A percentile compares a stretch with the other conserved stretches of the same genome.
These are phyloP conservation scores for Pseudovirgaria hyperparasitica DNA, from an alignment of 2,329 filamentous ascomycete genomes.

Conservation along the genomic window DNA sequence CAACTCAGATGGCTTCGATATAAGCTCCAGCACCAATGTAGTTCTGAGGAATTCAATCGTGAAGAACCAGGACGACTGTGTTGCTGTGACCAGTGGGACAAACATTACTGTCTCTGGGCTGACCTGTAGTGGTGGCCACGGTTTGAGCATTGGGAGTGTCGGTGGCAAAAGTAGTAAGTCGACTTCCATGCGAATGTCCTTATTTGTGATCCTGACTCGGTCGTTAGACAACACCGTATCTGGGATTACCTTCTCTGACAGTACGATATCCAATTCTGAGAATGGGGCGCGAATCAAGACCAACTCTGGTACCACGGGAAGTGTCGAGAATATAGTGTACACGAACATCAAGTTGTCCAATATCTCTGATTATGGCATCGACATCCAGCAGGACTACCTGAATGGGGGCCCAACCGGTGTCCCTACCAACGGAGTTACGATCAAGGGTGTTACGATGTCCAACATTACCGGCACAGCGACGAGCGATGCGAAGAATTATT, in stretches of 20 bases:
- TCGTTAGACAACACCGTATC: conserved; percentile 35
- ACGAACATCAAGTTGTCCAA: conserved; percentile 25
- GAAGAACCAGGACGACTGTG: conserved; percentile 43
- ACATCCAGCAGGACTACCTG: conserved; percentile 33
- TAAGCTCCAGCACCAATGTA: conserved; percentile 31
- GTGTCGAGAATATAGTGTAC: conserved; percentile 31
- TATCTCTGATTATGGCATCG: conserved; percentile 30
- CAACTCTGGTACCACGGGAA: conserved; percentile 35
- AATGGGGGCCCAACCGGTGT: conserved; percentile 22
- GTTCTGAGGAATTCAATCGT: conserved; percentile 33
- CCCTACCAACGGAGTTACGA: conserved; percentile 28
- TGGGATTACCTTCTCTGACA: conserved; percentile 35
- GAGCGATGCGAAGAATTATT: conserved; percentile 22
- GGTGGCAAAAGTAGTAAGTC: conserved; percentile 32
- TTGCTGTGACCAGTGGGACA: conserved; percentile 40
- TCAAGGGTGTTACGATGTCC: conserved; percentile 24
- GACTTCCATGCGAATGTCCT: too few species aligned
- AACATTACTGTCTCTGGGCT: conserved; percentile 10
- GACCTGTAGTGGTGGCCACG: conserved; percentile 36
- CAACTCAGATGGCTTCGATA: conserved; percentile 42
- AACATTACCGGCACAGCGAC: conserved; percentile 22
- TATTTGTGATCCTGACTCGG: not conserved
- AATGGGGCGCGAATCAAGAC: conserved; percentile 45
- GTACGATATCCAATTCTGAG: conserved; percentile 32
- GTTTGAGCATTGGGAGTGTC: conserved; percentile 42